Percentiles rank a stretch among this genome's conserved stretches.
Evolutionary conservation across 805 yeast genomes (phyloP).

Genomic region (Komagataella phaffii): DNA sequence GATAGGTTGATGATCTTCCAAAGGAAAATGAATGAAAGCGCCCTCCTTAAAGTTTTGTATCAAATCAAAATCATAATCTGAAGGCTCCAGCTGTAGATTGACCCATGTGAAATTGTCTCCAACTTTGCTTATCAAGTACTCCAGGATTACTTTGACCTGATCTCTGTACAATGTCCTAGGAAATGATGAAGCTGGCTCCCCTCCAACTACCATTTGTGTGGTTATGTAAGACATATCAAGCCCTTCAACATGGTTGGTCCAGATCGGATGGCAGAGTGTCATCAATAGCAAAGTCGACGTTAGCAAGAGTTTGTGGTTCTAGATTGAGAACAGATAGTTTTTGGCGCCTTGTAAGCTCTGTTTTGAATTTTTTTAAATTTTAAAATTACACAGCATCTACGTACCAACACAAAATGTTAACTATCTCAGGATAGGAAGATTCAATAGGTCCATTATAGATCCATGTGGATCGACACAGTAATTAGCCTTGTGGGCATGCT

Average conservation of each 20-base stretch:
- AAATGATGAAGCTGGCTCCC: not conserved
- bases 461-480: not conserved
- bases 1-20: slow-evolving; percentile 72
- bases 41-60: not conserved
- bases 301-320: not conserved
- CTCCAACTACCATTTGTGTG: not conserved
- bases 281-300: not conserved
- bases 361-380: not conserved
- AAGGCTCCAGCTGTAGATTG: not conserved
- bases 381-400: not conserved
- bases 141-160: not conserved
- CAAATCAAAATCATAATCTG: not conserved
- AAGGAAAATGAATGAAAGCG: slow-evolving; percentile 27
- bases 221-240: not conserved
- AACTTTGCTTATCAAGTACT: not conserved
- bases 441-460: not conserved
- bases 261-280: not conserved
- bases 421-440: not conserved
- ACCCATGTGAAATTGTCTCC: not conserved
- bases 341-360: not conserved
- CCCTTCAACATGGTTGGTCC: not conserved
- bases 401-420: not conserved
- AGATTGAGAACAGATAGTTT: not conserved
- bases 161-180: not conserved
- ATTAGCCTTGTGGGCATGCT: not conserved